Evolutionary conservation across 2,329 filamentous ascomycete species (phyloP).

Genomic region (Pyrenophora graminea): DNA sequence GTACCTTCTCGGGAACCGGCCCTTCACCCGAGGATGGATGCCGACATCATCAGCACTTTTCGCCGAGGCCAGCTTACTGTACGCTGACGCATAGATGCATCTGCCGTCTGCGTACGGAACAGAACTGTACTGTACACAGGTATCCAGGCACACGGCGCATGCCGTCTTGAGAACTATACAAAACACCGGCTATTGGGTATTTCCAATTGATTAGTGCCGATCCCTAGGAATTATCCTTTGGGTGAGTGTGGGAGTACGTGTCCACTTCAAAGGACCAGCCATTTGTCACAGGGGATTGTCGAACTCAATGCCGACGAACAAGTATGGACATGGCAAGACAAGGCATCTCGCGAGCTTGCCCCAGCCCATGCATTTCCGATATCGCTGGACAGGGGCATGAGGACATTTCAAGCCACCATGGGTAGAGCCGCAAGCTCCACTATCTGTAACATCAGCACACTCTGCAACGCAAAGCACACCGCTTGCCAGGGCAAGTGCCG

Average conservation of each 20-base stretch:
- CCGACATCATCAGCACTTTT: not conserved
- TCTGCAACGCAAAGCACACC: not conserved
- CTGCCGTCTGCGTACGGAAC: not conserved
- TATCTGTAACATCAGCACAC: not conserved
- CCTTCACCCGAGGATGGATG: conserved; percentile 5
- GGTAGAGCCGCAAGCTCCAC: conserved; percentile 15
- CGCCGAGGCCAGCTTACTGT: not conserved
- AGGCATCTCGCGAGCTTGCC: not conserved
- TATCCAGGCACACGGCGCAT: too few species aligned
- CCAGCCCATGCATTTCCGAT: conserved; percentile 4
- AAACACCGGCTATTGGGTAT: too few species aligned
- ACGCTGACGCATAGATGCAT: conserved; percentile 9
- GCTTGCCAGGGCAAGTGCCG: not conserved
- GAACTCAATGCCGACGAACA: too few species aligned
- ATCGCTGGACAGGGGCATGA: conserved; percentile 1
- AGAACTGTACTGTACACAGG: not conserved
- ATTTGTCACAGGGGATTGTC: too few species aligned
- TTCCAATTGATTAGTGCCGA: too few species aligned
- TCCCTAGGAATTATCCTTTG: too few species aligned
- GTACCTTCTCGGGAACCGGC: conserved; percentile 1
- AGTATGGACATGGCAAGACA: not conserved
- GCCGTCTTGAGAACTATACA: too few species aligned
- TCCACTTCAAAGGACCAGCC: too few species aligned
- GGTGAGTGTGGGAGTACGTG: too few species aligned
- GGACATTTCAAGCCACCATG: conserved; percentile 6